Base-by-base conservation (phyloP, 345 rosid species). In the Arabidopsis arenosa region DNA sequence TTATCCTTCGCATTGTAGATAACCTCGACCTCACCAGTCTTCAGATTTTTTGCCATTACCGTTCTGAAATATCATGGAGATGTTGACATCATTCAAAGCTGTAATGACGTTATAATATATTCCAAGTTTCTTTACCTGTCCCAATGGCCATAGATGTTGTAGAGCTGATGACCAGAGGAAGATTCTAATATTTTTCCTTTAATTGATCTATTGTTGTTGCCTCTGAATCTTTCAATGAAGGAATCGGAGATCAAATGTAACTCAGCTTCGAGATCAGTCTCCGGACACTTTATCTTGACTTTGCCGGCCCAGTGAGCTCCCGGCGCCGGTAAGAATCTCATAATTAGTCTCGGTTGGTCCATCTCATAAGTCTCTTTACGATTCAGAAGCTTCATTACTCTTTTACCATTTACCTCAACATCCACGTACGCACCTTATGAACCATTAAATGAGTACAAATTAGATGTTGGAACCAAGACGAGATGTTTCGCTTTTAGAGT, bases 101-200 rank as follows among this genome's bases (percentile, higher is more conserved):
- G 39, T 18, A 57, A 28, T 49, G 55, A 43, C 14, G 17, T 14
- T 30, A 1, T 23, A 14, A 52, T 18, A 18, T 18, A 18, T 35
- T 45, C 17, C 26, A 23, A 23, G 6, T 53, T 12, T 9, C 28
- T 23, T 78, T 80, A 90, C 98, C 88, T 91, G 61, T 86, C 90
- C 97, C 98, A 94, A 7, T 94, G 85, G 14, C 98, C 97, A 56
- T 45, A 18, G 45, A 92, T 66, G 71, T 86, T 86, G 30, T 74
- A 86, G 28, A 92, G 83, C 11, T 78, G 73, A n/a, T 52, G 74
- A 4, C 51, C 56, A 4, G 96, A 82, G 0, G 86, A 82, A 14
- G 86, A 66, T 11, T 85, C 68, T 4, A 71, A 68, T 62, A 94
- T 89, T 66, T 82, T 92, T 54, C 98, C 98, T 56, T 80, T 84